These are phyloP conservation scores for Phellinidium pouzarii DNA, from an alignment of 1,284 basidiomycete species.

Conservation along the genomic window DNA sequence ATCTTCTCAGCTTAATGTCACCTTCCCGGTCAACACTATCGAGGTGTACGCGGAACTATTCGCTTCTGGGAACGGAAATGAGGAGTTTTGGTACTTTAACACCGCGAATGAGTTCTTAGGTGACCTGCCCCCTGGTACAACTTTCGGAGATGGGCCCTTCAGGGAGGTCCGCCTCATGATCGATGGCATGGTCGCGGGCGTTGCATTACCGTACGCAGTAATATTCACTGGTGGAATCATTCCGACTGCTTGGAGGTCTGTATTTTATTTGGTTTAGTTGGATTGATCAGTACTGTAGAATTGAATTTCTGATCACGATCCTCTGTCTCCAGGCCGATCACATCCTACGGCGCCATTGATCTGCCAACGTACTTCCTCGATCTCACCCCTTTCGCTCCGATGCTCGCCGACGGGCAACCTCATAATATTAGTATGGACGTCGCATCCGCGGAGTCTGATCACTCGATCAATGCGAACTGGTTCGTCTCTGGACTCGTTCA, in stretches of 20 bases:
- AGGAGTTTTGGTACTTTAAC: conserved; percentile 80
- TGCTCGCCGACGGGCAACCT: conserved; percentile 58
- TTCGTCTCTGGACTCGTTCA: conserved; percentile 62
- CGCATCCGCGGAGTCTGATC: conserved; percentile 61
- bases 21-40: conserved; percentile 60
- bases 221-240: conserved; percentile 79
- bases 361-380: conserved; percentile 76
- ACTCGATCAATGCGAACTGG: conserved; percentile 68
- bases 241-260: conserved; percentile 65
- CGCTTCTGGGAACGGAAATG: conserved; percentile 65
- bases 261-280: background rate
- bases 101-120: conserved; percentile 52
- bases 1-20: conserved; percentile 50
- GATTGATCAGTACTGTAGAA: background rate
- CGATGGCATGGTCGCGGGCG: conserved; percentile 67
- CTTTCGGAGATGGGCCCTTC: conserved; percentile 63
- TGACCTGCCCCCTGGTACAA: conserved; percentile 46
- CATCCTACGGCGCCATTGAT: conserved; percentile 72
- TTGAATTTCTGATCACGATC: background rate
- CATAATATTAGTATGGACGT: conserved; percentile 70
- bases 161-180: conserved; percentile 74
- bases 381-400: conserved; percentile 70
- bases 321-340: conserved; percentile 50
- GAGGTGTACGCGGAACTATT: conserved; percentile 65
- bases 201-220: conserved; percentile 70